Conservation (phyloP, 192 early-diverging fungal species). For the Backusella psychrophila region DNA sequence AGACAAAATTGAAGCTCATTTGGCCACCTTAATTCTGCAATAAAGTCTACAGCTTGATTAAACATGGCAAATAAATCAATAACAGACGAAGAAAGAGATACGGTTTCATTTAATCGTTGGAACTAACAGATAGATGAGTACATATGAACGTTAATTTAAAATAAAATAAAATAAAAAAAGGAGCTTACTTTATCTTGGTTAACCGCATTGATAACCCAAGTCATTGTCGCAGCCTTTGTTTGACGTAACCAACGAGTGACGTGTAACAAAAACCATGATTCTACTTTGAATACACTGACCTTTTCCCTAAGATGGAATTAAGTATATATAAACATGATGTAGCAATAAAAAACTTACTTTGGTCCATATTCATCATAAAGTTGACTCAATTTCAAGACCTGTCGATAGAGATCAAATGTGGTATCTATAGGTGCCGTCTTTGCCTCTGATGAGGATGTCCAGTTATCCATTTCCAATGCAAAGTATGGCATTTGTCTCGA, state of each 20-base stretch:
- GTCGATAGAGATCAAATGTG: slow-evolving; percentile 53
- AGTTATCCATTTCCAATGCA: slow-evolving; percentile 55
- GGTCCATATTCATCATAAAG: slow-evolving; percentile 48
- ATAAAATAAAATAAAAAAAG: background rate
- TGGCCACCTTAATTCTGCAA: slow-evolving; percentile 64
- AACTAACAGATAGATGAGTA: slow-evolving; percentile 37
- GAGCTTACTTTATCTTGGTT: slow-evolving; percentile 59
- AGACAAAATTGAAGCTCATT: slow-evolving; percentile 58
- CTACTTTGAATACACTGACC: slow-evolving; percentile 58
- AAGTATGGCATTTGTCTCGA: slow-evolving; percentile 52
- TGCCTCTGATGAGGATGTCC: slow-evolving; percentile 41
- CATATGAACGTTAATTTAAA: background rate
- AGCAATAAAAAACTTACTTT: slow-evolving; percentile 30
- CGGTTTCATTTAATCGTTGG: slow-evolving; percentile 47
- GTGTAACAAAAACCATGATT: slow-evolving; percentile 67
- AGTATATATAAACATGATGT: background rate
- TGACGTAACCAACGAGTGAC: slow-evolving; percentile 62
- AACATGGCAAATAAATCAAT: slow-evolving; percentile 80
- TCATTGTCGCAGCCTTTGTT: slow-evolving; percentile 57
- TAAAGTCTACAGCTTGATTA: slow-evolving; percentile 69
- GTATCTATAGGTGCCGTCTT: slow-evolving; percentile 40
- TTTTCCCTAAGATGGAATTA: slow-evolving; percentile 20
- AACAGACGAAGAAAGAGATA: slow-evolving; percentile 73
- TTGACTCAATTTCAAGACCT: slow-evolving; percentile 40
- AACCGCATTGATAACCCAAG: slow-evolving; percentile 69